Evolutionary conservation across 495 filamentous ascomycete genomes (phyloP), one percentile per base, ranked within the genome.

Genomic region (Polyplosphaeria fusca): DNA sequence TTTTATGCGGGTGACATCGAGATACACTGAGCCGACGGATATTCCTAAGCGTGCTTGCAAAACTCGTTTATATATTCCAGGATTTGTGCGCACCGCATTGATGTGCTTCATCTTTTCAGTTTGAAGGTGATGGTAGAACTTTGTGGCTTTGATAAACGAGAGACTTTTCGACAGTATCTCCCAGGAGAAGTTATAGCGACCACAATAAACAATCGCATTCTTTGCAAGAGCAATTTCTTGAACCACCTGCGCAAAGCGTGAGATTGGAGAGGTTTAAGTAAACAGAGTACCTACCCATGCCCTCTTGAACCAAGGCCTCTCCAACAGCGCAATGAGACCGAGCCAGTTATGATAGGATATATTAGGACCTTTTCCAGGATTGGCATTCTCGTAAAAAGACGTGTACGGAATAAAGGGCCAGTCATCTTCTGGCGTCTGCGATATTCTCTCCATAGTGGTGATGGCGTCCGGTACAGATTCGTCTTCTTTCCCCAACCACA

Each of bases 401-500:
- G 59, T 63, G 26, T 63, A 63, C 11, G 32, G 26, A 1, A 47
- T 46, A n/a, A 40, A 48, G 11, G 7, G 12, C 59, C 53, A 63
- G 16, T 35, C 39, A 18, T 51, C 46, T 43, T 63, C 47, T 0
- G 52, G 53, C 19, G 58, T 44, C 5, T 13, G 9, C 2, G 59
- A 50, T 14, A 63, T 40, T 16, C 24, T 37, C 0, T 58, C 42
- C 20, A 63, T 53, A 0, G 53, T 55, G 5, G 16, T 40, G 2
- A 57, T 13, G 19, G 52, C 59, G 43, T 58, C 59, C 5, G 20
- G 16, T 18, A 53, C 58, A 30, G 39, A 63, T 20, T 57, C 53
- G 30, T 64, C 60, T 26, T 59, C 54, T 42, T 64, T 50, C 39
- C 61, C 61, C n/a, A 64, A 38, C 61, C 61, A 64, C 2, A 60